A percentile compares a stretch with the other conserved stretches of the same genome.
phyloP scores from a whole-genome alignment of 768 basidiomycete species.

The Trametes cubensis region DNA sequence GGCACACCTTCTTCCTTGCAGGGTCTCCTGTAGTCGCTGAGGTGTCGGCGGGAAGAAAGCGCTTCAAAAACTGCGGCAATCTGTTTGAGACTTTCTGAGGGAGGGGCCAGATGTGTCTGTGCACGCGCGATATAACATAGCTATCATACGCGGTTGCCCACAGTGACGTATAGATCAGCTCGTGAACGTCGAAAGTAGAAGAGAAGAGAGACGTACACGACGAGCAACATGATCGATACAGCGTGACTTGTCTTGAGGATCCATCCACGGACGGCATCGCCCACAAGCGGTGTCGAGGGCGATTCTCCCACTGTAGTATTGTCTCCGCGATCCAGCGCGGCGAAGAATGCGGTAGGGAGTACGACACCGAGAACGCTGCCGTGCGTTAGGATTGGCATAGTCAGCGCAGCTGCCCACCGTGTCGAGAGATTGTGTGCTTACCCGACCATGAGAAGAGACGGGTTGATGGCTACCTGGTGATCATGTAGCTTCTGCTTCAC shows the following conservation, averaged over 20 bases:
- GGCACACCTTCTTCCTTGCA: slow-evolving; percentile 32
- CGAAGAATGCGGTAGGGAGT: slow-evolving; percentile 69
- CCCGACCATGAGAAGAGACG: slow-evolving; percentile 70
- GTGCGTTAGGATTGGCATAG: background rate
- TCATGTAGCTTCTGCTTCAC: slow-evolving; percentile 68
- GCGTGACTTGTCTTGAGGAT: slow-evolving; percentile 72
- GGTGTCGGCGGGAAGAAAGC: slow-evolving; percentile 15
- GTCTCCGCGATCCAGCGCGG: slow-evolving; percentile 49
- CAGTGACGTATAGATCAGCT: background rate
- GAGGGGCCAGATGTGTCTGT: slow-evolving; percentile 66
- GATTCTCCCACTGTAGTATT: slow-evolving; percentile 19
- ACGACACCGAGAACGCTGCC: slow-evolving; percentile 61
- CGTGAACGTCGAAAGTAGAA: background rate
- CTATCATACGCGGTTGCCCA: slow-evolving; percentile 37
- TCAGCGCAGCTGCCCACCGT: background rate
- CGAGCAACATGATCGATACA: slow-evolving; percentile 60
- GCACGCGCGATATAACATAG: slow-evolving; percentile 68
- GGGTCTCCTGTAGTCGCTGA: slow-evolving; percentile 37
- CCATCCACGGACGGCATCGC: slow-evolving; percentile 44
- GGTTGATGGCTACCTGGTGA: slow-evolving; percentile 64
- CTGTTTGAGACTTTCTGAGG: slow-evolving; percentile 33
- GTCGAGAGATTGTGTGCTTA: slow-evolving; percentile 30
- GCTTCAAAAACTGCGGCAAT: no score
- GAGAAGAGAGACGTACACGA: slow-evolving; percentile 47
- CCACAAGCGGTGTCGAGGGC: slow-evolving; percentile 35